Evolutionary conservation across 2,329 filamentous ascomycete species (phyloP).

Genomic region (Metarhizium sp.): DNA sequence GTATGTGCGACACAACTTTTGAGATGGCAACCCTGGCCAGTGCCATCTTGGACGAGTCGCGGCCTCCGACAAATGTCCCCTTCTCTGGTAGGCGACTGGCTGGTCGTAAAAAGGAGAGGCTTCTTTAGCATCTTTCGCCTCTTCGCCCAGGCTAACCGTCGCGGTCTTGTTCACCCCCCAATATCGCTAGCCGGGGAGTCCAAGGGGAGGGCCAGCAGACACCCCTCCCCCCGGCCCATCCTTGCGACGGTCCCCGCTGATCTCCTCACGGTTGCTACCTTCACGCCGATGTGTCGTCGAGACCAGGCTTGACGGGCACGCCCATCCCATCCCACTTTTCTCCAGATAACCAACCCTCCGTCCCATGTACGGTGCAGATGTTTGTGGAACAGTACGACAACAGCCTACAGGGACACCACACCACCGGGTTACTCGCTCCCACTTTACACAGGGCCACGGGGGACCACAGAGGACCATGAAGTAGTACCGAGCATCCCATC

Average conservation of each 20-base stretch:
- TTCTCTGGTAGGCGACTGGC: neutral
- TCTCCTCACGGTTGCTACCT: neutral
- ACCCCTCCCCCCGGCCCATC: neutral
- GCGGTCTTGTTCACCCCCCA: neutral
- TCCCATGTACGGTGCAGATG: conserved; percentile 1
- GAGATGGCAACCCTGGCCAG: neutral
- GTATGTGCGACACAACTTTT: neutral
- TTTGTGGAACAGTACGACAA: conserved; percentile 1
- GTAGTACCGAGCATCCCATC: neutral
- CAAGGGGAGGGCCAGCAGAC: neutral
- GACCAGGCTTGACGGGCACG: neutral
- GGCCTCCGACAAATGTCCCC: neutral
- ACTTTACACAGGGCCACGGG: neutral
- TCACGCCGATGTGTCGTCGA: neutral
- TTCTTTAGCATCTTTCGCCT: neutral
- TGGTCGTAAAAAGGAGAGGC: neutral
- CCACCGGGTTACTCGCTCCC: conserved; percentile 6
- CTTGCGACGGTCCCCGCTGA: conserved; percentile 2
- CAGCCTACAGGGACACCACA: conserved; percentile 10
- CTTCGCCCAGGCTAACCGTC: neutral
- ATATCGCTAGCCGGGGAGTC: neutral
- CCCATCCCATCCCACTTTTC: conserved; percentile 5
- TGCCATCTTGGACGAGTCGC: neutral
- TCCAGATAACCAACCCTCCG: conserved; percentile 8
- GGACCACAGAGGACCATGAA: neutral